Evolutionary conservation across 441 rosid genomes (phyloP).

Genomic region (Populus trichocarpa): DNA sequence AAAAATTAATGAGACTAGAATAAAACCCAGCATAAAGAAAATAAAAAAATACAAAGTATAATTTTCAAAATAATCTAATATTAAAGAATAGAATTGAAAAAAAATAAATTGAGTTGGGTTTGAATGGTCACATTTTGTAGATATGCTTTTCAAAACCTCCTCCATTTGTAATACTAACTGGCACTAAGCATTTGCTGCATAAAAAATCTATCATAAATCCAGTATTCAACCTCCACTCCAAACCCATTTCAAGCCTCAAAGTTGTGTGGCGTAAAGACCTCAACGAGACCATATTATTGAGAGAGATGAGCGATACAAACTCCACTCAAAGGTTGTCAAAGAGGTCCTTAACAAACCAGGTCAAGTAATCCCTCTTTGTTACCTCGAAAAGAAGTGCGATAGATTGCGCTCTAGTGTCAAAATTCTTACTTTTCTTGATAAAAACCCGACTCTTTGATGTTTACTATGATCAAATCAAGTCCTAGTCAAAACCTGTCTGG

Average conservation of each 20-base stretch:
- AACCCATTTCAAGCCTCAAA: constrained; percentile 62
- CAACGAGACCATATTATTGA: constrained; percentile 64
- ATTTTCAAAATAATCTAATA: no score
- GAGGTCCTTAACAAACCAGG: constrained; percentile 80
- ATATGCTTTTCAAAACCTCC: constrained; percentile 34
- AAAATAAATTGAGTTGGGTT: background rate
- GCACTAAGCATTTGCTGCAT: background rate
- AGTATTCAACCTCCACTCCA: constrained; percentile 9
- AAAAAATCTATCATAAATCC: constrained; percentile 10
- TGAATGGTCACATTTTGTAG: constrained; percentile 1
- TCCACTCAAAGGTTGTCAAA: constrained; percentile 60
- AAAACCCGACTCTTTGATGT: constrained; percentile 55
- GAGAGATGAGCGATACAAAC: constrained; percentile 57
- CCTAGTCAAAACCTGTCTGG: constrained; percentile 51
- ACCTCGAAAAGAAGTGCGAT: constrained; percentile 76
- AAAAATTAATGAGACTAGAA: no score
- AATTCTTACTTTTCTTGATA: constrained; percentile 45
- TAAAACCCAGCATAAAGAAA: no score
- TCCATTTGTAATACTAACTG: background rate
- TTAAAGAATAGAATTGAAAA: fast-evolving
- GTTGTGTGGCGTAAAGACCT: constrained; percentile 75
- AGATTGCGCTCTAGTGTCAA: constrained; percentile 51
- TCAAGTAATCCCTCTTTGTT: constrained; percentile 63
- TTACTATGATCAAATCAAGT: constrained; percentile 60
- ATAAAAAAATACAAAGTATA: fast-evolving